Base-by-base conservation (phyloP, 2,329 filamentous ascomycete genomes). In the Fusarium nelsonii region DNA sequence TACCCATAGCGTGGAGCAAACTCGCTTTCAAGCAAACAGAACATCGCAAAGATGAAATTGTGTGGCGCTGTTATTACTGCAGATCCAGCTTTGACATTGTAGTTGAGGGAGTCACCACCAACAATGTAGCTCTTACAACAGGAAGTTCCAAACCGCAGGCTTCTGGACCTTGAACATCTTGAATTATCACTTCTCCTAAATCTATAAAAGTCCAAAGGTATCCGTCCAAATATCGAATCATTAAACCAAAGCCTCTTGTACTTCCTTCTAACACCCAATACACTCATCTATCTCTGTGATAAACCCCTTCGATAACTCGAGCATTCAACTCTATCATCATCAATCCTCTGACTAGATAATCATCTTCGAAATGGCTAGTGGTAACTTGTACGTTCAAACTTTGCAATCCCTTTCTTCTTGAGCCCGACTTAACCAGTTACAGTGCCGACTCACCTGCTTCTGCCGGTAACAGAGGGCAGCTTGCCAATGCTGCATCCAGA, bases 41-140 rank as follows among this genome's bases (percentile, higher is more conserved):
- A 12, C 53, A 65, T 65, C 53, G 53, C 62, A 65, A 20, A 37
- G 37, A 65, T 65, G 43, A 10, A n/a, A 18, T 7, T 20, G 11
- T 5, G 64, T 53, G 58, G 58, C 39, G 53, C 36, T 36, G 34
- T n/a, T 33, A 30, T 49, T 54, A 40, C 34, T 46, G 30, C 46
- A 18, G 30, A 46, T 33, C 37, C 30, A 37, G 36, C 6, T 34
- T 41, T 40, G 32, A 12, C 46, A 15, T 33, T 58, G 23, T 49
- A 44, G 8, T 11, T 60, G 30, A 36, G 32, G 36, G 45, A 41
- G 45, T 15, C 33, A 10, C 23, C 36, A 39, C 33, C 18, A 34
- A 49, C 62, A 48, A 34, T 60, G 61, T 50, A 60, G 36, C 46
- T 60, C 36, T 45, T 33, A 4, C 30, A 7, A 8, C 9, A 20